Evolutionary conservation across 345 rosid species (phyloP).

Genomic region (Lagerstroemia speciosa): DNA sequence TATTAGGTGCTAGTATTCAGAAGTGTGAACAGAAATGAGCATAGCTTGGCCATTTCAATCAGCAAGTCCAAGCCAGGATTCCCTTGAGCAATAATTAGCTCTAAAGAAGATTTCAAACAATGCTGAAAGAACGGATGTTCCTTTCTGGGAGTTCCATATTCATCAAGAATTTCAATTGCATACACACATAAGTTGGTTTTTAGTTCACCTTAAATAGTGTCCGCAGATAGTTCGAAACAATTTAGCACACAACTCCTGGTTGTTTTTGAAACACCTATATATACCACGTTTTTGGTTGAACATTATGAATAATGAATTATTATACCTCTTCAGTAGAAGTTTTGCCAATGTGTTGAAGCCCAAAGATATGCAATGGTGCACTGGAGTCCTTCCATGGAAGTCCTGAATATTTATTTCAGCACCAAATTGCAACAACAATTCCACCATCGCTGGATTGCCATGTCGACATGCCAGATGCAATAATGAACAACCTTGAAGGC

Average conservation of each 20-base stretch:
- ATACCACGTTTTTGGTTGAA: background rate
- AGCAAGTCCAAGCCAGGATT: no score
- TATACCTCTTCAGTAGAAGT: slow-evolving; percentile 66
- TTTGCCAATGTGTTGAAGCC: slow-evolving; percentile 59
- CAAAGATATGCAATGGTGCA: slow-evolving; percentile 61
- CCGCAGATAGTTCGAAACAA: no score
- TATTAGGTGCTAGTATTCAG: no score
- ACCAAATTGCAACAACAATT: slow-evolving; percentile 74
- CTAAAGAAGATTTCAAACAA: no score
- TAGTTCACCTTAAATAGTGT: no score
- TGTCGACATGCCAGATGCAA: slow-evolving; percentile 74
- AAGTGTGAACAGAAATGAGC: no score
- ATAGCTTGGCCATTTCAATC: no score
- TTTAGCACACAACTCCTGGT: background rate
- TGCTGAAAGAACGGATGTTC: no score
- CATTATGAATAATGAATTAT: background rate
- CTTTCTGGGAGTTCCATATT: no score
- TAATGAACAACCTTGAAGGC: slow-evolving; percentile 73
- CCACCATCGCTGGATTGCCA: slow-evolving; percentile 50
- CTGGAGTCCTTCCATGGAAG: slow-evolving; percentile 72
- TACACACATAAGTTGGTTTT: no score
- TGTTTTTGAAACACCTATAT: background rate
- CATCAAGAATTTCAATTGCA: no score
- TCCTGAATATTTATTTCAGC: slow-evolving; percentile 59
- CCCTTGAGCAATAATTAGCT: no score